Percentiles rank a stretch among this genome's conserved stretches.
These are phyloP conservation scores for Saccharomycopsis olivae DNA, from an alignment of 805 yeast species.

Conservation along the genomic window DNA sequence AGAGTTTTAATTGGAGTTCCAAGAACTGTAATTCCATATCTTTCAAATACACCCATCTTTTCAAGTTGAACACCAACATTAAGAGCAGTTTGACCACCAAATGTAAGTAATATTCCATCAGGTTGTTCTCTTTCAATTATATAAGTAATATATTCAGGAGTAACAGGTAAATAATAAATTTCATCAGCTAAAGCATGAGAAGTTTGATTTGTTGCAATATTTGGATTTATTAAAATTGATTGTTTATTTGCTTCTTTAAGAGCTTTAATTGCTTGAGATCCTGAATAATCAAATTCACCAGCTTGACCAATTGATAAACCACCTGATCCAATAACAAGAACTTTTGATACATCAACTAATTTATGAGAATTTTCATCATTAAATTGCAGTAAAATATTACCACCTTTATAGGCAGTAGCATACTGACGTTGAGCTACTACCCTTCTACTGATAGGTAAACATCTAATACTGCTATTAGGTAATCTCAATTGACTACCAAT, in stretches of 20 bases:
- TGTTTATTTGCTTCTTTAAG: conserved; percentile 79
- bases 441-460: too few species aligned
- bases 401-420: conserved; percentile 41
- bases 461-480: too few species aligned
- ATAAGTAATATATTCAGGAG: conserved; percentile 91
- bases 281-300: conserved; percentile 95
- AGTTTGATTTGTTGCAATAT: conserved; percentile 94
- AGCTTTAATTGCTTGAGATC: conserved; percentile 96
- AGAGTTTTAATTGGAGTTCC: conserved; percentile 97
- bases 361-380: conserved; percentile 50
- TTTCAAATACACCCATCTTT: conserved; percentile 85
- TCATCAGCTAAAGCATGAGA: conserved; percentile 93
- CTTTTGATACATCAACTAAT: conserved; percentile 77
- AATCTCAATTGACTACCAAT: too few species aligned
- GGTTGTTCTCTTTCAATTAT: conserved; percentile 94
- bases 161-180: conserved; percentile 90
- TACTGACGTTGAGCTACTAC: too few species aligned
- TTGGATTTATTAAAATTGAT: conserved; percentile 86
- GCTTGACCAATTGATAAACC: conserved; percentile 97
- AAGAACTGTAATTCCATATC: conserved; percentile 85
- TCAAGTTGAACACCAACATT: conserved; percentile 94
- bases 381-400: conserved; percentile 45
- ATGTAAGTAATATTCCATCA: conserved; percentile 89
- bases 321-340: conserved; percentile 92
- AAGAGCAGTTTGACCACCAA: conserved; percentile 97